These are phyloP conservation scores for Triangularia setosa DNA, from an alignment of 2,329 filamentous ascomycete genomes.

Conservation along the genomic window DNA sequence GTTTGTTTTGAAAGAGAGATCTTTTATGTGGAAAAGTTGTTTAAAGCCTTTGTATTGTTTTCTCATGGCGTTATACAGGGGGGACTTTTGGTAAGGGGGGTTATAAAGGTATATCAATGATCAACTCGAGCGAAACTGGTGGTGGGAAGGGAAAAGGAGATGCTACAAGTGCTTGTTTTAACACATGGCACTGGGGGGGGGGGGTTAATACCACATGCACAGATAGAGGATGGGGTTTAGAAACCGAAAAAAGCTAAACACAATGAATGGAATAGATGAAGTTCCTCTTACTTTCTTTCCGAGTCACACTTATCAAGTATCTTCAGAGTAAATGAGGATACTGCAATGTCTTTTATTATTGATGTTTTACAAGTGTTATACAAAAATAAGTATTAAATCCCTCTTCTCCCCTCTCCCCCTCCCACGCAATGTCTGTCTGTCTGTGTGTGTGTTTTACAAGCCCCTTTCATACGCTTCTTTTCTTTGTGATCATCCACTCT, in stretches of 20 bases:
- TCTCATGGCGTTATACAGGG: neutral
- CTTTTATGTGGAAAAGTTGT: neutral
- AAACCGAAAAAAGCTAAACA: too few relatives aligned
- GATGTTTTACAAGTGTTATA: neutral
- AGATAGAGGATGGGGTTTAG: too few relatives aligned
- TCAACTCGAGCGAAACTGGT: constrained; percentile 21
- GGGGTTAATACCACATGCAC: neutral
- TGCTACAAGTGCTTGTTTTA: constrained; percentile 22
- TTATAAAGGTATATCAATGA: constrained; percentile 17
- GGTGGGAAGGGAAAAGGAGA: neutral
- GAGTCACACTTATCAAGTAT: too few relatives aligned
- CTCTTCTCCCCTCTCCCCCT: neutral
- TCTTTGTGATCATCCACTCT: too few relatives aligned
- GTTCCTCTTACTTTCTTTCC: too few relatives aligned
- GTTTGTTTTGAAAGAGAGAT: constrained; percentile 66
- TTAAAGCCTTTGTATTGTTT: constrained; percentile 5
- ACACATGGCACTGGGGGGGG: constrained; percentile 23
- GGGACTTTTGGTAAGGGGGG: neutral
- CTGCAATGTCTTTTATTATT: neutral
- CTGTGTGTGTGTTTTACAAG: neutral
- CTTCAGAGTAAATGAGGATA: neutral
- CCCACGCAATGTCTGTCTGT: neutral
- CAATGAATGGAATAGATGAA: too few relatives aligned
- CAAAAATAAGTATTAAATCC: neutral
- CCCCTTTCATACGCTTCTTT: neutral